Evolutionary conservation across 163 green algal genomes (phyloP).

Genomic region (Chloroidium sp.): DNA sequence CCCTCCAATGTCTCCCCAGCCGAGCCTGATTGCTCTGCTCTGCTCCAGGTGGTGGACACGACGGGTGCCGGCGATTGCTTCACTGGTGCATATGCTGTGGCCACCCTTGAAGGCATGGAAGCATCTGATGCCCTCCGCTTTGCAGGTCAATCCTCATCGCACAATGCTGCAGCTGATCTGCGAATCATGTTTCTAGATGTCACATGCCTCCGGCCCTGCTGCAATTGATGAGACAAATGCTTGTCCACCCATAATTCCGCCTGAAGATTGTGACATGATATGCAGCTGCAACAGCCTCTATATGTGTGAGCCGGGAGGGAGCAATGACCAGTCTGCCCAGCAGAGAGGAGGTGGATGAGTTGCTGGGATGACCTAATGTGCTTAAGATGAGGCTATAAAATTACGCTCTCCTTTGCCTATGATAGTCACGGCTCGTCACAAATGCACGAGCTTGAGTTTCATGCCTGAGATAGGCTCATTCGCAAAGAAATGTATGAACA

Average conservation of each 20-base stretch:
- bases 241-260: too few species aligned
- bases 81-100: slow-evolving; percentile 78
- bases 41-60: slow-evolving; percentile 71
- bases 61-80: slow-evolving; percentile 93
- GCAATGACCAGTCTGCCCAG: slow-evolving; percentile 76
- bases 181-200: not conserved
- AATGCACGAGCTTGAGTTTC: too few species aligned
- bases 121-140: slow-evolving; percentile 55
- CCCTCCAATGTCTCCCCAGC: too few species aligned
- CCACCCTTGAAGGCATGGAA: slow-evolving; percentile 51
- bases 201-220: not conserved
- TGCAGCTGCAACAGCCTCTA: slow-evolving; percentile 46
- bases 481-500: too few species aligned
- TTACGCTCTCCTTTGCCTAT: too few species aligned
- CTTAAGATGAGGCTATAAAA: too few species aligned
- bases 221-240: not conserved
- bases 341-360: slow-evolving; percentile 45
- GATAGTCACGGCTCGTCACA: too few species aligned
- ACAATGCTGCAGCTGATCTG: slow-evolving; percentile 2
- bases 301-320: slow-evolving; percentile 68
- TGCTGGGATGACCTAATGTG: slow-evolving; percentile 20
- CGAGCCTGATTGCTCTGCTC: too few species aligned
- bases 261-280: not conserved
- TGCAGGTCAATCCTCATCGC: slow-evolving; percentile 27
- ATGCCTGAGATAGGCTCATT: too few species aligned